These are phyloP conservation scores for Diaporthe ampelina DNA, from an alignment of 2,329 filamentous ascomycete genomes.

Conservation along the genomic window DNA sequence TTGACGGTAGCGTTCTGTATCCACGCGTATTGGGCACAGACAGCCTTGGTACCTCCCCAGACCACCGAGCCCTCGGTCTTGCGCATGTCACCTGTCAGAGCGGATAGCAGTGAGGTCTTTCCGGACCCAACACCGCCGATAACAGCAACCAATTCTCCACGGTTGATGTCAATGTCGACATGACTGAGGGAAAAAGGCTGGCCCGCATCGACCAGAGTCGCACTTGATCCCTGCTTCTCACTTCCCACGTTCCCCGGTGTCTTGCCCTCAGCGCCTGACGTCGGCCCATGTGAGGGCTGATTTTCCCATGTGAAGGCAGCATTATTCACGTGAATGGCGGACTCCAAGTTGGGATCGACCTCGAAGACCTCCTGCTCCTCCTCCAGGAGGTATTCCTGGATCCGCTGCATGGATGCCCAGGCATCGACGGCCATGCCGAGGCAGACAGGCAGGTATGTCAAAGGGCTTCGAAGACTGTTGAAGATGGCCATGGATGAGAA, in stretches of 20 bases:
- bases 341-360: constrained; percentile 67
- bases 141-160: constrained; percentile 83
- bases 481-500: constrained; percentile 96
- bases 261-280: neutral
- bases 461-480: constrained; percentile 89
- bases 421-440: constrained; percentile 93
- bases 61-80: constrained; percentile 81
- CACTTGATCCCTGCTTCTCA: constrained; percentile 80
- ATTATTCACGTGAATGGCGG: constrained; percentile 78
- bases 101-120: constrained; percentile 90
- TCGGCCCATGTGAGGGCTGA: constrained; percentile 50
- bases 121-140: constrained; percentile 92
- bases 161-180: constrained; percentile 76
- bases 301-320: constrained; percentile 92
- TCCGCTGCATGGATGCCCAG: constrained; percentile 85
- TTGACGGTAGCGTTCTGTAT: constrained; percentile 92
- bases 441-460: constrained; percentile 86
- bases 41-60: constrained; percentile 85
- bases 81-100: constrained; percentile 94
- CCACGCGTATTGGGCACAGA: constrained; percentile 98
- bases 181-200: constrained; percentile 81
- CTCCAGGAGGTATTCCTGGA: constrained; percentile 90
- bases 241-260: constrained; percentile 40
- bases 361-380: constrained; percentile 84
- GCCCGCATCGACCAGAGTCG: constrained; percentile 46